Evolutionary conservation across 2,329 filamentous ascomycete genomes (phyloP), one percentile per base, ranked within the genome.

Genomic region (Tolypocladium tropicale): DNA sequence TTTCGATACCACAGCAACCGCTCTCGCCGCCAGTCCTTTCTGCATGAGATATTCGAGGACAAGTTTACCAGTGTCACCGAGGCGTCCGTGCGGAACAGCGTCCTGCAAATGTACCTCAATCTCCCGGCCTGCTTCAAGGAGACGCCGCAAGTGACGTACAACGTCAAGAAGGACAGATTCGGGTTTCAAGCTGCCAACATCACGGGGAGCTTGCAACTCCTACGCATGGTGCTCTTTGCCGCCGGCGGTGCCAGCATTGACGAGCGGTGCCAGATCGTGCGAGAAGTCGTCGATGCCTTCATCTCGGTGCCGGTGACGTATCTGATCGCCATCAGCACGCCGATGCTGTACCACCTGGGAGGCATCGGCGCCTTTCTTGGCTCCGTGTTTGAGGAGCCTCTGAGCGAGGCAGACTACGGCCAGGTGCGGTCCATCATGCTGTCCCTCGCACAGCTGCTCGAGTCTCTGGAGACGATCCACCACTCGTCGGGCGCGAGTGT

Each of bases 141-240:
- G 48, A 62, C 63, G 21, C 63, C 60, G 9, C 59, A 58, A 6
- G 61, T 63, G 23, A 66, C 66, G 0, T 63, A 61, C 33, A 61
- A 67, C 48, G 55, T 63, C 5, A 62, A 60, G 6, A 62, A 61
- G 34, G 70, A 72, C 55, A 57, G 66, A 1, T 69, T 66, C 48
- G 65, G 68, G 0, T 72, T 71, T 54, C 69, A 72, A 53, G 67
- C 70, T 1, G 70, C 69, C 53, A 72, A 71, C 41, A 71, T 72
- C 37, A 64, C 65, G 34, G 69, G 65, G 30, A 70, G 66, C 10
- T 62, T 71, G 25, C 65, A 68, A 48, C 62, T 71, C 46, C 59
- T 70, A 16, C 65, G 67, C 12, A 70, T 70, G 59, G 64, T 68
- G 4, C 46, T 65, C 16, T 63, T 68, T 41, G 64, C 65, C 10